These are phyloP conservation scores for Malassezia dermatis DNA, from an alignment of 1,284 basidiomycete species.

Conservation along the genomic window DNA sequence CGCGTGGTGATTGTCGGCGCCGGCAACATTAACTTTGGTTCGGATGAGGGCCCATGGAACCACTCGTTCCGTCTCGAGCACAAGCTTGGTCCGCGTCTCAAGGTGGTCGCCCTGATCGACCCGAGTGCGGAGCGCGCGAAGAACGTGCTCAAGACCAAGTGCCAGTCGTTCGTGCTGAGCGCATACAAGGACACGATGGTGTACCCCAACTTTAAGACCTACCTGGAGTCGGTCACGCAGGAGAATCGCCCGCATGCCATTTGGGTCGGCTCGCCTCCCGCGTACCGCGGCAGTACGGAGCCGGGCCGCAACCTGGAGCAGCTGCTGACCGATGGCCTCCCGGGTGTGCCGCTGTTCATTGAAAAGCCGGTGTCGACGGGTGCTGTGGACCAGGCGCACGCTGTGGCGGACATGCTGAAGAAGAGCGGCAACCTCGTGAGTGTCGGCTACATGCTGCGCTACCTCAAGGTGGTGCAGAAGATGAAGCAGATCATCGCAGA, in stretches of 20 bases:
- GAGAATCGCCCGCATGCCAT: slow-evolving; percentile 56
- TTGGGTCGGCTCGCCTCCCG: slow-evolving; percentile 82
- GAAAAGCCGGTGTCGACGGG: slow-evolving; percentile 91
- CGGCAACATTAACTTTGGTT: slow-evolving; percentile 44
- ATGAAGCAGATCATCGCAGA: slow-evolving; percentile 90
- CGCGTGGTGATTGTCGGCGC: slow-evolving; percentile 46
- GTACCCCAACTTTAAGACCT: slow-evolving; percentile 79
- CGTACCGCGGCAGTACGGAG: slow-evolving; percentile 58
- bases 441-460: slow-evolving; percentile 61
- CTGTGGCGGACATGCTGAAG: slow-evolving; percentile 44
- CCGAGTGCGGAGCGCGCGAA: slow-evolving; percentile 73
- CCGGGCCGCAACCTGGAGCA: slow-evolving; percentile 74
- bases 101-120: slow-evolving; percentile 88
- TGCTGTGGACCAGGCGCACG: slow-evolving; percentile 52
- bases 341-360: slow-evolving; percentile 66
- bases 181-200: slow-evolving; percentile 85
- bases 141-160: slow-evolving; percentile 74
- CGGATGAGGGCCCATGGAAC: slow-evolving; percentile 48
- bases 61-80: slow-evolving; percentile 46
- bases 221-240: slow-evolving; percentile 58
- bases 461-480: slow-evolving; percentile 67
- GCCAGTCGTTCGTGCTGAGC: slow-evolving; percentile 80
- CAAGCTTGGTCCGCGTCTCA: slow-evolving; percentile 90
- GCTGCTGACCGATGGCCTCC: slow-evolving; percentile 75
- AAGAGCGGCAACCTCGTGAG: slow-evolving; percentile 61